phyloP scores from a whole-genome alignment of 371 early-diverging fungal genomes.

The Furculomyces boomerangus region DNA sequence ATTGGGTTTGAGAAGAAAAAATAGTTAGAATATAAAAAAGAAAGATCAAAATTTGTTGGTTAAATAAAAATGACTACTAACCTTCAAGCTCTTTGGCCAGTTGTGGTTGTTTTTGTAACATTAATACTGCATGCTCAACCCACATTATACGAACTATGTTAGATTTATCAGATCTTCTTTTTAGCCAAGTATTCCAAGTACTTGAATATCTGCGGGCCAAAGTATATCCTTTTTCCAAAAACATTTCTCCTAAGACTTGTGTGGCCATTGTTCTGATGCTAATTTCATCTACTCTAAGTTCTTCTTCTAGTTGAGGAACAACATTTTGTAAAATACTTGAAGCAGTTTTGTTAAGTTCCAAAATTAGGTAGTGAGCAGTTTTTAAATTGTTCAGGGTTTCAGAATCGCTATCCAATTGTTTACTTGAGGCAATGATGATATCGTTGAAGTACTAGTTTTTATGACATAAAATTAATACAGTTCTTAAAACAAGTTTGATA shows the following conservation, averaged over 20 bases:
- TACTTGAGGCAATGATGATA: conserved; percentile 31
- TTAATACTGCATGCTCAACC: conserved; percentile 42
- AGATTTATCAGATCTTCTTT: conserved; percentile 53
- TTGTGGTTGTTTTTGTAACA: conserved; percentile 48
- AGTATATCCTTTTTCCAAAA: conserved; percentile 47
- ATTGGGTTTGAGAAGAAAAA: neutral
- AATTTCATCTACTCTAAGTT: conserved; percentile 57
- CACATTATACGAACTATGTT: conserved; percentile 48
- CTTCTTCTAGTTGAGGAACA: conserved; percentile 88
- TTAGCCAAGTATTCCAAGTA: conserved; percentile 76
- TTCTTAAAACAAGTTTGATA: neutral
- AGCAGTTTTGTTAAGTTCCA: conserved; percentile 50
- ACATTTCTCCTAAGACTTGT: conserved; percentile 67
- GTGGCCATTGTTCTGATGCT: conserved; percentile 62
- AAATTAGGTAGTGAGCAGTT: conserved; percentile 54
- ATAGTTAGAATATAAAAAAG: neutral
- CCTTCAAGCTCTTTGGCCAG: conserved; percentile 43
- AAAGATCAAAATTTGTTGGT: neutral
- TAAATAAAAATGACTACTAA: conserved; percentile 11
- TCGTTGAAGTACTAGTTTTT: conserved; percentile 50
- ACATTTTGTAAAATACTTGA: conserved; percentile 72
- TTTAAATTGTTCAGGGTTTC: conserved; percentile 38
- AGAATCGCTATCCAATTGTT: conserved; percentile 37
- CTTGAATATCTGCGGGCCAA: conserved; percentile 54
- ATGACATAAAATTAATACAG: neutral